Percentiles rank a stretch among this genome's conserved stretches.
These are phyloP conservation scores for Sicyos baderoa DNA, from an alignment of 306 rosid genomes.

Conservation along the genomic window DNA sequence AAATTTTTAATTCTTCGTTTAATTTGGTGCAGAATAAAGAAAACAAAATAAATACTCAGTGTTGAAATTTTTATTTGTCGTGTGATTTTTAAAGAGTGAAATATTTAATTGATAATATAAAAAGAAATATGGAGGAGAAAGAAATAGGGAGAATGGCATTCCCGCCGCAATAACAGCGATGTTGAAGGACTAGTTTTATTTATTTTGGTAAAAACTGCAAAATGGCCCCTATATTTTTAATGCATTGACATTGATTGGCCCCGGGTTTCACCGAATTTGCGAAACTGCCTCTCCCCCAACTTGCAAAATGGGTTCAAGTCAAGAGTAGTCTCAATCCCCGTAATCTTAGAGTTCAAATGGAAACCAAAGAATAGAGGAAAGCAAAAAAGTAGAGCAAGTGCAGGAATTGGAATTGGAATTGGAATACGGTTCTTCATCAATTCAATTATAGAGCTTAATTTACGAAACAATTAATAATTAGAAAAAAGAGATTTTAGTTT, in stretches of 20 bases:
- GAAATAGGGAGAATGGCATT: slow-evolving; percentile 23
- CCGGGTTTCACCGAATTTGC: slow-evolving; percentile 26
- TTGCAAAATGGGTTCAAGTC: slow-evolving; percentile 21
- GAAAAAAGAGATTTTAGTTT: too few relatives aligned
- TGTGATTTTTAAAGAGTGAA: too few relatives aligned
- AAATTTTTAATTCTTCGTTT: slow-evolving; percentile 19
- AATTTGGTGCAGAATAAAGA: background rate
- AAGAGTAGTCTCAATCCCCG: background rate
- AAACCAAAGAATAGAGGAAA: background rate
- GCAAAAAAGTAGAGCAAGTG: slow-evolving; percentile 5
- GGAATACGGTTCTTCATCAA: too few relatives aligned
- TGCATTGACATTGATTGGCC: slow-evolving; percentile 14
- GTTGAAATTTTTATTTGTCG: too few relatives aligned
- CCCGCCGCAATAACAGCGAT: slow-evolving; percentile 77
- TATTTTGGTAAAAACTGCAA: background rate
- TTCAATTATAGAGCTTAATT: too few relatives aligned
- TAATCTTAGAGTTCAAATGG: background rate
- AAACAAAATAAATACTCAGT: too few relatives aligned
- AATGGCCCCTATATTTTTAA: slow-evolving; percentile 22
- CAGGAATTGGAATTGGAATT: slow-evolving; percentile 4
- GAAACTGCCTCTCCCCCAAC: slow-evolving; percentile 36
- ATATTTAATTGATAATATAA: too few relatives aligned
- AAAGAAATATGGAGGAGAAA: background rate
- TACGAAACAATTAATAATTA: too few relatives aligned
- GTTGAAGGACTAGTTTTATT: slow-evolving; percentile 17